Base-by-base conservation (phyloP, 1,284 basidiomycete genomes). In the Ganoderma meredithae region DNA sequence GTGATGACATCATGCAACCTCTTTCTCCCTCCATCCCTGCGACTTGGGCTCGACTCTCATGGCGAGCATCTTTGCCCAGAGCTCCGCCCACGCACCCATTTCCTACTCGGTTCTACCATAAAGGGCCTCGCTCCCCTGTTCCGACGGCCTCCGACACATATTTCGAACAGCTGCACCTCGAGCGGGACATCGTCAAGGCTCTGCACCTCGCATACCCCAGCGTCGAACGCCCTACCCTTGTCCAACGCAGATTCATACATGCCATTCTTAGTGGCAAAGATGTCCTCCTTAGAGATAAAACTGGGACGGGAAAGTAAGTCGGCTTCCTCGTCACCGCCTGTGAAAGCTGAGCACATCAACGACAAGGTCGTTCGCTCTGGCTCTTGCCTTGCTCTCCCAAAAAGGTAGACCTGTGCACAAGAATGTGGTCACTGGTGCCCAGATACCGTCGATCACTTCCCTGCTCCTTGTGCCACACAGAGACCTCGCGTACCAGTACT, bases 241-340 rank as follows among this genome's bases (percentile, higher is more conserved):
- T 85, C 41, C 92, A 94, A 73, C 79, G 77, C 55, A 79, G 82
- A 60, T 85, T 93, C 64, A 90, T 94, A 69, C 85, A 86, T 13
- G 90, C 88, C 7, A 82, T 93, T 19, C 70, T 89, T 27, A 75
- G 77, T 25, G 84, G 84, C 10, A 84, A 86, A 73, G 86, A 93
- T 78, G 82, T 94, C 27, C 76, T 93, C 15, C 72, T 94, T 55
- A 88, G 87, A 73, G 91, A 92, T 72, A 81, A 82, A 44, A 92
- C 93, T 17, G 93, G 92, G 6, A 87, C 88, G 58, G 93, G 92
- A 81, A 94, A 94, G 92, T 93, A 74, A 52, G 88, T 82, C 17
- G 25, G 22, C 12, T 15, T 39, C 49, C 47, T 59, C 19, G 3
- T 15, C 13, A 39, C 19, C 53, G 33, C 19, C 33, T 67, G 31